Conservation (phyloP, 306 rosid species). For the Pterocarpus santalinus region DNA sequence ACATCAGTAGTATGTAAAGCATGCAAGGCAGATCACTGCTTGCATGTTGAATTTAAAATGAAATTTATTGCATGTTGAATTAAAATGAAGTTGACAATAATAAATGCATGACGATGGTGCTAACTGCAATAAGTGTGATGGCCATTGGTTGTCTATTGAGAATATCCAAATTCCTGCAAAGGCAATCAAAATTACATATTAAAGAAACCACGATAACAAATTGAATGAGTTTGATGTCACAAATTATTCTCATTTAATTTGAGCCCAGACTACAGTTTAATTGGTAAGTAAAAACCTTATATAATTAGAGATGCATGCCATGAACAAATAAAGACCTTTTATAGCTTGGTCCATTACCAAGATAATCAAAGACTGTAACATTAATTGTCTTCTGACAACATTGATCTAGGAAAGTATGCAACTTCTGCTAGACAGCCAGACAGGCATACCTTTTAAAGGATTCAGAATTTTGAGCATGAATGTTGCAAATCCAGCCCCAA, state of each 20-base stretch:
- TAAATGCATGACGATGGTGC: constrained; percentile 24
- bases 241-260: constrained; percentile 27
- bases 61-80: not conserved
- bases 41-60: not conserved
- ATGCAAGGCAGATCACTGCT: constrained; percentile 14
- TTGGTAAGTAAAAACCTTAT: not conserved
- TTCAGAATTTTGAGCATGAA: constrained; percentile 67
- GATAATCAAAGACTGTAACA: constrained; percentile 25
- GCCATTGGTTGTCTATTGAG: constrained; percentile 70
- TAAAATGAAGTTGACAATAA: constrained; percentile 23
- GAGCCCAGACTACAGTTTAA: constrained; percentile 30
- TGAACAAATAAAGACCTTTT: constrained; percentile 11
- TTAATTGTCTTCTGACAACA: constrained; percentile 28
- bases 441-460: constrained; percentile 72
- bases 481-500: constrained; percentile 98
- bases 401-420: constrained; percentile 28
- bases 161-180: constrained; percentile 79
- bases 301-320: constrained; percentile 29
- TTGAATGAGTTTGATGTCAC: not conserved
- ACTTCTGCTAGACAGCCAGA: constrained; percentile 22
- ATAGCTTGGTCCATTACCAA: constrained; percentile 35
- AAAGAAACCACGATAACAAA: constrained; percentile 29
- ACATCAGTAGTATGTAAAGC: constrained; percentile 38
- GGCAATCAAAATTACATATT: constrained; percentile 42
- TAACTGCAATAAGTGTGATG: constrained; percentile 75